phyloP scores from a whole-genome alignment of 179 eudicot species.

The Heliamphora pulchella region DNA sequence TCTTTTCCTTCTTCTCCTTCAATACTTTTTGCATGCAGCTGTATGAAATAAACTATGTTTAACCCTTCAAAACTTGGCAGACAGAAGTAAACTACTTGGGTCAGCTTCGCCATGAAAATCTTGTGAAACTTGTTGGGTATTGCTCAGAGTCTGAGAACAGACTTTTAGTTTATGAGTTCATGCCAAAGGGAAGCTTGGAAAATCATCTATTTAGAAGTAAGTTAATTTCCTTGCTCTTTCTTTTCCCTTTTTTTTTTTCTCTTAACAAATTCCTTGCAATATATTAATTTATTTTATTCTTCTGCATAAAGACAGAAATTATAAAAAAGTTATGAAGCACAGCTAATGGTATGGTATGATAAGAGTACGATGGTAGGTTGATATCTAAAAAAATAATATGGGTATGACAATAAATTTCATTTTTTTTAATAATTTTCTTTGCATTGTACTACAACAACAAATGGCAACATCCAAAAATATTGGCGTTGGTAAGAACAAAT shows the following conservation, averaged over 20 bases:
- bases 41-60: conserved; percentile 9
- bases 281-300: neutral
- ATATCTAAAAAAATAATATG: too few relatives aligned
- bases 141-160: conserved; percentile 43
- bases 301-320: too few relatives aligned
- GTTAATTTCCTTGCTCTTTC: conserved; percentile 14
- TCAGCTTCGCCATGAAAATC: conserved; percentile 47
- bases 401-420: too few relatives aligned
- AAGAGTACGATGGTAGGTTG: too few relatives aligned
- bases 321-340: too few relatives aligned
- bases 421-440: too few relatives aligned
- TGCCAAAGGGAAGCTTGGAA: conserved; percentile 60
- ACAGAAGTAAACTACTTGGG: conserved; percentile 56
- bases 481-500: too few relatives aligned
- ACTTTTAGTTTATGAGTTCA: conserved; percentile 51
- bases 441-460: too few relatives aligned
- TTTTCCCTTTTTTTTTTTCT: neutral
- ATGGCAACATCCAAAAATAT: too few relatives aligned
- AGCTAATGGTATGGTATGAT: too few relatives aligned
- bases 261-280: neutral
- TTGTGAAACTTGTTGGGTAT: conserved; percentile 58
- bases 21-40: neutral
- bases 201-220: conserved; percentile 58
- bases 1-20: neutral
- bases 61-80: conserved; percentile 25